Base-by-base conservation (phyloP, 2,329 filamentous ascomycete genomes). In the Clonostachys rosea region DNA sequence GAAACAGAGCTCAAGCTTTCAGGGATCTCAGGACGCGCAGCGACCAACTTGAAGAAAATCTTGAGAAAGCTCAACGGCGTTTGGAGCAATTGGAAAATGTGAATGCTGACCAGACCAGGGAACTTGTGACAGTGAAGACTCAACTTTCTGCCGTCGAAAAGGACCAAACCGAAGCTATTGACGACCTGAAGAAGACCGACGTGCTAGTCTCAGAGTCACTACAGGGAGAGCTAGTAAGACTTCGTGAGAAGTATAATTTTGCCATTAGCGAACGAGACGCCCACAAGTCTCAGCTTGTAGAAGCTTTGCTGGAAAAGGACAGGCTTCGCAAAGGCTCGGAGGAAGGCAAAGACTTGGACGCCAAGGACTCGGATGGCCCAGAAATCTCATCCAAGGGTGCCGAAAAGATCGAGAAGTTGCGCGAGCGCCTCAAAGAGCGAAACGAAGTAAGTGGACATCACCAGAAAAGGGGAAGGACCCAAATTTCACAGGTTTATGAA, bases 221-320 rank as follows among this genome's bases (percentile, higher is more conserved):
- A 47, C 73, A 76, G 52, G 70, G 70, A 42, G 82, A 86, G 57
- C 71, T 85, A 35, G 73, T 81, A 45, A 67, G 71, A 30, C 68
- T 79, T 52, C 74, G 80, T 52, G 71, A 68, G 49, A 75, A 79
- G 54, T 67, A 75, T 52, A 72, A 71, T 48, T 62, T 68, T 47
- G 62, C 76, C 44, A 69, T 66, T 50, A 66, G 71, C 47, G 79
- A 84, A 59, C 69, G 72, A 44, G 78, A 83, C 46, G 70, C 75
- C 50, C 74, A 80, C 56, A 79, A 81, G 63, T 72, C 73, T 42
- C 80, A 84, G 57, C 71, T 85, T 20, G 72, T 84, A 53, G 73
- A 80, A 39, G 75, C 78, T 41, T 69, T 84, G 16, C 68, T 84
- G 42, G 73, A 76, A 52, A 84, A 84, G 59, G 80, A 84, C 50